Evolutionary conservation across 1,284 basidiomycete species (phyloP), one percentile per base, ranked within the genome.

Genomic region (Microbotryum lychnidis-dioicae): DNA sequence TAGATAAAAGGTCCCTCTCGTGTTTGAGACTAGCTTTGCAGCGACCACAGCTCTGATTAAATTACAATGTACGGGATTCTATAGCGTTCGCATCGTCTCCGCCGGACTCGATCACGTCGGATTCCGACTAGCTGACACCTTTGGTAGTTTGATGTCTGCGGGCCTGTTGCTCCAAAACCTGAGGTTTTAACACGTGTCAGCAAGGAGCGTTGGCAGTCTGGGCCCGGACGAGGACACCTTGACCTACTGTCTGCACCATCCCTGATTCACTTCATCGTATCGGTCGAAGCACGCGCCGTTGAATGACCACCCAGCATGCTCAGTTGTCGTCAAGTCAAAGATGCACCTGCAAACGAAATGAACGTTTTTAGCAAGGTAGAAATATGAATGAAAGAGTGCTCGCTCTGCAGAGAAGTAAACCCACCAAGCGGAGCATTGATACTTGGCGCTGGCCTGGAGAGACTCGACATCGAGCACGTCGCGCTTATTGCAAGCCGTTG

Each of bases 181-280:
- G 52, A 18, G 20, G 6, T 49, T 18, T 8, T 0, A 1, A 18
- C 7, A 1, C 10, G 37, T 18, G 21, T 48, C 23, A 31, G 23
- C 23, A 3, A 3, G n/a, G 6, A n/a, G 8, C 7, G 16, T 2
- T 6, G 1, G 21, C n/a, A 6, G 44, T 10, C 7, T 16, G 9
- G 6, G 9, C 16, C 46, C 33, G n/a, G 44, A 20, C 27, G 57
- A 10, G 27, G 6, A 27, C 27, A 21, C 14, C 14, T 10, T 10
- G 27, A 57, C 62, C 33, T 16, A 63, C 62, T 63, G 55, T 27
- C 60, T 63, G 58, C 62, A 63, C 62, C 62, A 60, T 6, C 58
- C 62, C 6, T 42, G 54, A 6, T 52, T 49, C 2, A 12, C 27
- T 21, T 63, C 55, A 37, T 57, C 42, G 55, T 60, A 63, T 3